Conservation (phyloP, 192 early-diverging fungal species). For the Fimicolochytrium jonesii region DNA sequence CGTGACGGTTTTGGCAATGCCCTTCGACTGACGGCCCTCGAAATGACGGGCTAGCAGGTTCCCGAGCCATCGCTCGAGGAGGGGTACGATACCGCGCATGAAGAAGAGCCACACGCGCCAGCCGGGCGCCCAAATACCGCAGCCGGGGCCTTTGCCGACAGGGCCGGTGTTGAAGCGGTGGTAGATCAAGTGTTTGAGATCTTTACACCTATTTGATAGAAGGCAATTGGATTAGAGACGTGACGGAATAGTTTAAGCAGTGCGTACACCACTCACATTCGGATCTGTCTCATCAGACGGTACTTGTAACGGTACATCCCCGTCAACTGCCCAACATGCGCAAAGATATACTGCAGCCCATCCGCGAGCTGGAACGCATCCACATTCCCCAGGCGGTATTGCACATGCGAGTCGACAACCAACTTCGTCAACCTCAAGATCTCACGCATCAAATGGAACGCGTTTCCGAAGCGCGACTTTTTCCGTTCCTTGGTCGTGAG, state of each 20-base stretch:
- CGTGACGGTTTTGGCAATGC: conserved; percentile 96
- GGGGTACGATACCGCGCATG: conserved; percentile 94
- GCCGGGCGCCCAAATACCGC: conserved; percentile 98
- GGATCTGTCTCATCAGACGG: conserved; percentile 93
- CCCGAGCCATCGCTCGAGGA: conserved; percentile 97
- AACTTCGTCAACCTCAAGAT: conserved; percentile 95
- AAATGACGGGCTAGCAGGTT: conserved; percentile 98
- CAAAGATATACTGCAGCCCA: conserved; percentile 97
- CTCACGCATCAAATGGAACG: conserved; percentile 92
- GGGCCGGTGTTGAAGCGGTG: conserved; percentile 80
- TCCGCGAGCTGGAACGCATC: conserved; percentile 99
- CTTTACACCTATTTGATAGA: conserved; percentile 60
- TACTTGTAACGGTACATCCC: conserved; percentile 99
- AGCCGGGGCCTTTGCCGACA: conserved; percentile 96
- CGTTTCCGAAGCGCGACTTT: conserved; percentile 97
- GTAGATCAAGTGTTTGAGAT: conserved; percentile 93
- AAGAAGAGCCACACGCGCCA: conserved; percentile 99
- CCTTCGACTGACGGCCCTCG: conserved; percentile 95
- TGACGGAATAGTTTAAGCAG: too few relatives aligned
- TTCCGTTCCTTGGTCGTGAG: conserved; percentile 99
- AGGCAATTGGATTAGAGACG: not conserved
- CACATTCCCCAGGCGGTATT: conserved; percentile 96
- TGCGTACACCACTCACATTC: conserved; percentile 63
- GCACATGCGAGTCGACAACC: conserved; percentile 95
- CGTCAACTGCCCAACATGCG: conserved; percentile 97